Base-by-base conservation (phyloP, 1,284 basidiomycete species). In the Crocinoboletus sp. region DNA sequence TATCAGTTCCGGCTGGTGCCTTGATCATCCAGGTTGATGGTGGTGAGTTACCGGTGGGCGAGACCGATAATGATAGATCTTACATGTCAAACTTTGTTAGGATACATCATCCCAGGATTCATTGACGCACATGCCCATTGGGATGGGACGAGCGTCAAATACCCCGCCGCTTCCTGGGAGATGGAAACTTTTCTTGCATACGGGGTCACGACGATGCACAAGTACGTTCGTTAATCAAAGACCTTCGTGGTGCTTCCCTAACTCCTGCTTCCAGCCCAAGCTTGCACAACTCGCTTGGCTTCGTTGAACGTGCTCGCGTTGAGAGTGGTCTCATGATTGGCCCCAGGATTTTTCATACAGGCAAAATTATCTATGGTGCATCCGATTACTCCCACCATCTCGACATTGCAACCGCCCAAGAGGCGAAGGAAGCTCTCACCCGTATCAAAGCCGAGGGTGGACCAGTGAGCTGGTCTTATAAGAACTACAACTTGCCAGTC, bases 61-160 rank as follows among this genome's bases (percentile, higher is more conserved):
- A 15, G 13, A n/a, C 10, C 4, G 4, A 7, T 17, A 31, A 33
- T 4, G 12, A 12, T 46, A 31, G 37, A 4, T 35, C 24, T 51
- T 12, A 45, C 24, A 45, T 2, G 30, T 27, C 15, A 33, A 45
- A 43, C 9, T 36, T 31, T 37, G 10, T n/a, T 41, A 85, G 83
- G 78, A 8, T 82, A 71, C 46, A 66, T 87, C 15, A 63, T 79
- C 3, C 84, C 84, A 13, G 84, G 84, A 1, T 86, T 84, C 56
- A 79, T 87, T 43, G 84, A 87, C 47, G 78, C 80, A 6, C 84
- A 87, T 51, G 84, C 84, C 6, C 84, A 87, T 51, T 87, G 84
- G 84, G 57, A 64, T 30, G 80, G 80, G 0, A 76, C 74, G 46
- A 50, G 35, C 0, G 70, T 68, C 24, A 66, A 68, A 27, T 75